These are phyloP conservation scores for Psilocybe cubensis DNA, from an alignment of 768 basidiomycete species.

Conservation along the genomic window DNA sequence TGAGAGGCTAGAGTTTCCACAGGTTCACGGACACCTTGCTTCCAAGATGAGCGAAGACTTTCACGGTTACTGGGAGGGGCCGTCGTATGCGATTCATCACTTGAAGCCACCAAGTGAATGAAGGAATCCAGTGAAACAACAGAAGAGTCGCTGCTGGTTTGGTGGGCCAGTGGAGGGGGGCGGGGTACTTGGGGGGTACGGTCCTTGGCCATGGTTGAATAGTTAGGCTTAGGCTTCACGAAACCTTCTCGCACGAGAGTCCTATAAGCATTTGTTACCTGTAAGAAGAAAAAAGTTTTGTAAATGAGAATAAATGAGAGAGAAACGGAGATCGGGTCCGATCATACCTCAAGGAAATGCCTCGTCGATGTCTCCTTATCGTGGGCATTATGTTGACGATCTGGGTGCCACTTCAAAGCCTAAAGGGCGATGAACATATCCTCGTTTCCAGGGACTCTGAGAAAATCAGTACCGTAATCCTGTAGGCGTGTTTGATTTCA, in stretches of 20 bases:
- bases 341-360: conserved; percentile 59
- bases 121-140: conserved; percentile 29
- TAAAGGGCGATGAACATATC: conserved; percentile 24
- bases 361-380: conserved; percentile 56
- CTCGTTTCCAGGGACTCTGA: conserved; percentile 25
- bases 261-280: conserved; percentile 64
- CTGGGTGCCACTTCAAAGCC: conserved; percentile 73
- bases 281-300: conserved; percentile 3
- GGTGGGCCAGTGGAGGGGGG: conserved; percentile 22
- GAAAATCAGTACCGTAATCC: conserved; percentile 51
- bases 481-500: conserved; percentile 64
- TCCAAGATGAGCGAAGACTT: conserved; percentile 23
- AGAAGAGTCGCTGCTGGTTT: conserved; percentile 28
- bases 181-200: conserved; percentile 10
- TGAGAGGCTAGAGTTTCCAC: conserved; percentile 21
- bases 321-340: conserved; percentile 15
- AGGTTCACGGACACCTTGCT: conserved; percentile 23
- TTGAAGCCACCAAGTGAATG: conserved; percentile 31
- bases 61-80: conserved; percentile 30
- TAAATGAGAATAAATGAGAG: background rate
- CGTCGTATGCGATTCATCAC: conserved; percentile 32
- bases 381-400: conserved; percentile 52
- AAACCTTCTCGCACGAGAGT: conserved; percentile 47
- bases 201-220: conserved; percentile 17
- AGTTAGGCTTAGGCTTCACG: conserved; percentile 16